Base-by-base conservation (phyloP, 2,329 filamentous ascomycete genomes). In the Parafenestella ontariensis region DNA sequence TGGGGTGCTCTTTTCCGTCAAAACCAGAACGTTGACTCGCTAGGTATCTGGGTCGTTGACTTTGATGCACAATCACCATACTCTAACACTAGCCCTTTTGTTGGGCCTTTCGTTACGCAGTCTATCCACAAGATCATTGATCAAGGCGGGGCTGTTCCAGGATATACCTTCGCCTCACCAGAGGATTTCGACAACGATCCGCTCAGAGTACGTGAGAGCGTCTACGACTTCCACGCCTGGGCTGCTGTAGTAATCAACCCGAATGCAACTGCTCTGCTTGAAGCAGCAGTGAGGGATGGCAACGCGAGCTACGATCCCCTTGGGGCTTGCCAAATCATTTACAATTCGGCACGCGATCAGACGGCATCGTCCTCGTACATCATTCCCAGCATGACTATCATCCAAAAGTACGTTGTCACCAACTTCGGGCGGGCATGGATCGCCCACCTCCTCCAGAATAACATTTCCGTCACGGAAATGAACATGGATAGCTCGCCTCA, bases 301-400 rank as follows among this genome's bases (percentile, higher is more conserved):
- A 87, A 89, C 62, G 62, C 78, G 3, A 81, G 79, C n/a, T 89
- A 88, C 66, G 83, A 87, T 52, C 87, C 86, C 0, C 73, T 79
- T 2, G 85, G 85, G 3, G 83, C 84, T 1, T 79, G 83, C 10
- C 83, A 89, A 61, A 75, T 85, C 17, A 74, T 87, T 37, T 81
- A 83, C 57, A 79, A 82, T 56, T 77, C 82, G n/a, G 82, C 85
- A 3, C 78, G 86, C 7, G 85, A 89, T 60, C 78, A 86, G 58
- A 81, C 76, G 1, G 83, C 82, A 0, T 78, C 78, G 51, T 75
- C 74, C 51, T 78, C 73, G 49, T 85, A 85, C 65, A 80, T 89
- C 48, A 56, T 76, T 0, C 85, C 85, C 0, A 76, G 79, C 23
- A 65, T 88, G 3, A 70, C 74, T 3, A 56, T 67, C 1, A 78